These are phyloP conservation scores for Hirsutella thompsonii DNA, from an alignment of 2,329 filamentous ascomycete genomes.

Conservation along the genomic window DNA sequence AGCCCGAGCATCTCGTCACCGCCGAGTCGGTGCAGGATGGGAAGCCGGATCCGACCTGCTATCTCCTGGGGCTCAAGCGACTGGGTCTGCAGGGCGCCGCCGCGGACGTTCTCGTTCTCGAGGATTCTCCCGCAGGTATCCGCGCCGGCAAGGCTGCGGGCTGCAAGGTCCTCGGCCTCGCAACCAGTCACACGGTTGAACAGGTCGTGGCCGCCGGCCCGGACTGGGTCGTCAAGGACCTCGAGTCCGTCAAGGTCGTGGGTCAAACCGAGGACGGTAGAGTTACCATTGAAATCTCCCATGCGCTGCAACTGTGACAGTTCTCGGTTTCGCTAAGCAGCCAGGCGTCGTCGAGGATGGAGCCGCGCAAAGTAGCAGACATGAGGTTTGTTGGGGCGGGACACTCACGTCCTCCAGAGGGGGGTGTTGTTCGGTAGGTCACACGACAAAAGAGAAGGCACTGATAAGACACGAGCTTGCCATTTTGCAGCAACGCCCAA, in stretches of 20 bases:
- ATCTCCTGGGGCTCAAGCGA: slow-evolving; percentile 51
- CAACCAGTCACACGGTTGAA: slow-evolving; percentile 67
- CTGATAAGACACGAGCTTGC: too few species aligned
- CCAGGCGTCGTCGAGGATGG: neutral
- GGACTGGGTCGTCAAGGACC: slow-evolving; percentile 75
- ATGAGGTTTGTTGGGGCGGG: too few species aligned
- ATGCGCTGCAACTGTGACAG: slow-evolving; percentile 36
- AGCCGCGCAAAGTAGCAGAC: too few species aligned
- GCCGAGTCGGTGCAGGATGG: slow-evolving; percentile 64
- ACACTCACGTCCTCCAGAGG: too few species aligned
- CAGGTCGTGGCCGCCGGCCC: slow-evolving; percentile 65
- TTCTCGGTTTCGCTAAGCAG: neutral
- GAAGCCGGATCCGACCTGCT: slow-evolving; percentile 68
- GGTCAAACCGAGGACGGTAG: slow-evolving; percentile 40
- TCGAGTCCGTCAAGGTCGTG: slow-evolving; percentile 58
- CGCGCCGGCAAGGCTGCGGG: slow-evolving; percentile 73
- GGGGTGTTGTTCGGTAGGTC: too few species aligned
- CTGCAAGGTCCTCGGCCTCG: slow-evolving; percentile 71
- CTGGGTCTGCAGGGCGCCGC: slow-evolving; percentile 37
- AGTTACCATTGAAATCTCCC: slow-evolving; percentile 54
- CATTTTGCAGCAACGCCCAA: too few species aligned
- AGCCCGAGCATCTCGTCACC: slow-evolving; percentile 54
- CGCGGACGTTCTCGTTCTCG: slow-evolving; percentile 58
- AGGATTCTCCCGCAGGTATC: slow-evolving; percentile 83
- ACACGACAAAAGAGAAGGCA: too few species aligned